Base-by-base conservation (phyloP, 2,329 filamentous ascomycete genomes). In the Mollisia scopiformis region DNA sequence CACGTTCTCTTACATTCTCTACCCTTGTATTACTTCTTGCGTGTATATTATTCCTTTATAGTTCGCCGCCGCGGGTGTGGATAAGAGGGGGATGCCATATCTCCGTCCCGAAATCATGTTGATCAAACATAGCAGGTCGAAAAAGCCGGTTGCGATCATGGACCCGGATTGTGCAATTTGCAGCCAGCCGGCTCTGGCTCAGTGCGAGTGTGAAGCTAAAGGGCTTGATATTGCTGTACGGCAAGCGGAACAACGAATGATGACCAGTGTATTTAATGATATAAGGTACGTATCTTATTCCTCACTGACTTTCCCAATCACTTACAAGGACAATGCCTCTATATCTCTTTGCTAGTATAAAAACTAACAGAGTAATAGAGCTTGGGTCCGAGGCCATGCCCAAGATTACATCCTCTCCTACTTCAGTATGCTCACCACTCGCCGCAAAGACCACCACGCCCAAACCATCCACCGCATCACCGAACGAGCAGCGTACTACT, bases 91-190 rank as follows among this genome's bases (percentile, higher is more conserved):
- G 37, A 67, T 67, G 64, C 61, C 64, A 62, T 65, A 64, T 55
- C 57, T 66, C 33, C 66, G 64, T 41, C 65, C 61, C 28, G 65
- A 67, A 67, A 59, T 69, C 62, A 70, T 67, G 66, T 69, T 71
- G 64, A 71, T 70, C 63, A 70, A 69, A 57, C 63, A 68, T 55
- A 59, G 59, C 62, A 71, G 67, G 51, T 68, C 63, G 27, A 65
- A 65, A 31, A 68, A 60, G 75, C 73, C 77, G 63, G 69, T 82
- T 73, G 80, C 84, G 74, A 87, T 81, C 75, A 88, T 89, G 85
- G 87, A 89, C 70, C 87, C 87, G 46, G 85, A 89, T 75, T 90
- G 87, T 75, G 87, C 87, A 56, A 86, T 90, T 71, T 89, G 87
- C 74, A 80, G 80, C 70, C 80, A 82, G 64, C 85, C 87, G 63